Conservation (phyloP, 2,329 filamentous ascomycete genomes). For the Aspergillus alliaceus region DNA sequence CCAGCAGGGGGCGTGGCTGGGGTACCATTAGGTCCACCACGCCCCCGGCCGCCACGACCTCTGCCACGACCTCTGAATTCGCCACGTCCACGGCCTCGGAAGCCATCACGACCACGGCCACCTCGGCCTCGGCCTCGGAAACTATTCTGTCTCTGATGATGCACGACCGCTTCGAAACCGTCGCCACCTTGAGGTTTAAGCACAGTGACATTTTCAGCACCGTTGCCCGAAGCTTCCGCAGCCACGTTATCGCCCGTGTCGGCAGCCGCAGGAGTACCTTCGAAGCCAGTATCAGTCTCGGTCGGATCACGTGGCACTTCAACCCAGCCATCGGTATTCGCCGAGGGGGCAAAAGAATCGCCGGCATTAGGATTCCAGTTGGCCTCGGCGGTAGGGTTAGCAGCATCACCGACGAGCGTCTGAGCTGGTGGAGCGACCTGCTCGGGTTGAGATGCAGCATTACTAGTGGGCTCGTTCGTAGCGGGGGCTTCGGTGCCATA, state of each 20-base stretch:
- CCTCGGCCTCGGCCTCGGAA: slow-evolving; percentile 37
- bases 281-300: slow-evolving; percentile 69
- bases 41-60: slow-evolving; percentile 26
- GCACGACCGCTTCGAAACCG: slow-evolving; percentile 36
- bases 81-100: slow-evolving; percentile 38
- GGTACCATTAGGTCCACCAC: slow-evolving; percentile 29
- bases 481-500: slow-evolving; percentile 58
- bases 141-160: slow-evolving; percentile 36
- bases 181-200: slow-evolving; percentile 34
- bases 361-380: slow-evolving; percentile 56
- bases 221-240: slow-evolving; percentile 62
- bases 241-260: slow-evolving; percentile 63
- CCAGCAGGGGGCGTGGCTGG: slow-evolving; percentile 22
- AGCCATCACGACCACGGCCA: slow-evolving; percentile 38
- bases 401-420: slow-evolving; percentile 43
- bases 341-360: slow-evolving; percentile 47
- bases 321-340: slow-evolving; percentile 68
- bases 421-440: slow-evolving; percentile 37
- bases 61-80: slow-evolving; percentile 38
- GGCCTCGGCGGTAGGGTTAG: slow-evolving; percentile 50
- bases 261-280: slow-evolving; percentile 59
- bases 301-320: slow-evolving; percentile 70
- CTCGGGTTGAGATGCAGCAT: slow-evolving; percentile 18
- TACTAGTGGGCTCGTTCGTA: slow-evolving; percentile 47
- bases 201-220: slow-evolving; percentile 76